Evolutionary conservation across 352 stramenopile genomes (phyloP).

Genomic region (Pythium volutum): DNA sequence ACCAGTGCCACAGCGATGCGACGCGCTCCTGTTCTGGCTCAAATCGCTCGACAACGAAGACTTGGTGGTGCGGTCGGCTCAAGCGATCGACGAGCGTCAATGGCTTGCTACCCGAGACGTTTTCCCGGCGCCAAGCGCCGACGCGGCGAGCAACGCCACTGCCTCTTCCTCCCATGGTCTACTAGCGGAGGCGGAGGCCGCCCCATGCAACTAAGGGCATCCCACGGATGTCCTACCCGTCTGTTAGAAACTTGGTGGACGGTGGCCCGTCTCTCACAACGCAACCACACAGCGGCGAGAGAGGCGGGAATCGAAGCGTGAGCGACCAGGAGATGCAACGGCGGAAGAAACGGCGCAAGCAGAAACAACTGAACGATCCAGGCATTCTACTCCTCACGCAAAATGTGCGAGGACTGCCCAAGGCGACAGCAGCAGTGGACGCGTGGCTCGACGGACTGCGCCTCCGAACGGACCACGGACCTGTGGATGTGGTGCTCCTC

Average conservation of each 20-base stretch:
- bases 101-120: background rate
- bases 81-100: background rate
- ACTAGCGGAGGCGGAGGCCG: no score
- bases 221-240: slow-evolving; percentile 9
- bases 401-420: slow-evolving; percentile 9
- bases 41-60: background rate
- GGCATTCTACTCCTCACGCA: slow-evolving; percentile 8
- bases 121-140: background rate
- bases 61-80: background rate
- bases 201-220: slow-evolving; percentile 5
- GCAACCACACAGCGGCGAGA: no score
- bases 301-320: no score
- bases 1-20: slow-evolving; percentile 1
- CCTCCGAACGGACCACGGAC: background rate
- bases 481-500: background rate
- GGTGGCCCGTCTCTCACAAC: no score
- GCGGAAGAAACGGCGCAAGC: no score
- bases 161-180: no score
- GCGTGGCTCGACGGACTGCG: slow-evolving; percentile 2
- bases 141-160: no score
- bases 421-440: background rate
- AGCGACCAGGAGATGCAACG: no score
- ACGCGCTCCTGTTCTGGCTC: slow-evolving; percentile 6
- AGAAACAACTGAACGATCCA: background rate
- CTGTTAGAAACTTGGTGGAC: no score